Conservation (phyloP, 768 basidiomycete genomes). For the Botryobasidium botryosum region DNA sequence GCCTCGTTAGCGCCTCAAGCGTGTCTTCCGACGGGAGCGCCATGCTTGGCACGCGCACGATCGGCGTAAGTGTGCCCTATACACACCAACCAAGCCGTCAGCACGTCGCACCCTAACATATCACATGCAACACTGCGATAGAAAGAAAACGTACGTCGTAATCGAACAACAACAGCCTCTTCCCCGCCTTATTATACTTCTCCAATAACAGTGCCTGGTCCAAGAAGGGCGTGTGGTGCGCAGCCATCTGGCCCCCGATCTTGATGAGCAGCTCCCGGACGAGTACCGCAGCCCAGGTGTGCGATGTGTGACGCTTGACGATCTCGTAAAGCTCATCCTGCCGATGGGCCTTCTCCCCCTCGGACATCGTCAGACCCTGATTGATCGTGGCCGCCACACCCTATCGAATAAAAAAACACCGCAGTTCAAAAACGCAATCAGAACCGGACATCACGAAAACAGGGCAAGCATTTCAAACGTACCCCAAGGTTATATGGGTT, state of each 20-base stretch:
- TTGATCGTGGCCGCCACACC: constrained; percentile 86
- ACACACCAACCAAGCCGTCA: constrained; percentile 1
- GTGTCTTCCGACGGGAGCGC: constrained; percentile 66
- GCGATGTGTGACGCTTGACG: constrained; percentile 86
- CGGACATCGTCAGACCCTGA: constrained; percentile 65
- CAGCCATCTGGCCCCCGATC: constrained; percentile 59
- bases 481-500: constrained; percentile 95
- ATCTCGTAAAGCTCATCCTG: constrained; percentile 66
- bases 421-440: background rate
- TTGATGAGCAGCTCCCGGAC: constrained; percentile 77
- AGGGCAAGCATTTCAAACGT: constrained; percentile 15
- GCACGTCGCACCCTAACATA: no score
- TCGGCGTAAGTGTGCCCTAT: constrained; percentile 89
- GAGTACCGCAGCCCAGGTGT: constrained; percentile 83
- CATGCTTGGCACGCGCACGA: constrained; percentile 84
- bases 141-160: constrained; percentile 55
- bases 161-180: constrained; percentile 85
- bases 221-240: constrained; percentile 72
- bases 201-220: constrained; percentile 40
- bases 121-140: constrained; percentile 6
- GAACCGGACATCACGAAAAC: constrained; percentile 3
- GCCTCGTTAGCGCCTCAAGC: constrained; percentile 50
- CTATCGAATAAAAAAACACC: constrained; percentile 20
- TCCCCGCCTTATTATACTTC: constrained; percentile 51
- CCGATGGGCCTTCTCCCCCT: constrained; percentile 51